These are phyloP conservation scores for Castanea crenata DNA, from an alignment of 306 rosid species.

Conservation along the genomic window DNA sequence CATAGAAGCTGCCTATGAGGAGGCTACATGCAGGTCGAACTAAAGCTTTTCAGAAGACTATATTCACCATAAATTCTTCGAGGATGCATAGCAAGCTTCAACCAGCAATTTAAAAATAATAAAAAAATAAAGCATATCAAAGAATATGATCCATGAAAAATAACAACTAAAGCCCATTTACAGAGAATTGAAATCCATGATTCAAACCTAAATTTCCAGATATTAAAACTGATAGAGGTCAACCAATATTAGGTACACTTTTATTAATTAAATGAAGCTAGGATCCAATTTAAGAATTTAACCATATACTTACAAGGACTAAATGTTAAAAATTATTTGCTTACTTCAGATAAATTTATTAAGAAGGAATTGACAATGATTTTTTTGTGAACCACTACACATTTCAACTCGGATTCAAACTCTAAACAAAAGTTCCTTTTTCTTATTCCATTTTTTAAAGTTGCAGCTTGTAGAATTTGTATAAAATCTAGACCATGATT, in stretches of 20 bases:
- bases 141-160: neutral
- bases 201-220: too few species aligned
- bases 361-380: too few species aligned
- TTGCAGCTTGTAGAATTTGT: neutral
- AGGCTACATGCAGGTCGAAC: neutral
- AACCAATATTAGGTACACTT: neutral
- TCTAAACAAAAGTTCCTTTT: neutral
- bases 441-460: too few species aligned
- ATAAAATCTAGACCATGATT: neutral
- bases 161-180: neutral
- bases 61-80: neutral
- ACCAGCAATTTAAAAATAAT: neutral
- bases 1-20: neutral
- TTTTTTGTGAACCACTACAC: too few species aligned
- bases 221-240: too few species aligned
- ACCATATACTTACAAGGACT: neutral
- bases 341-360: neutral
- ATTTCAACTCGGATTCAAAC: neutral
- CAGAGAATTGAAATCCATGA: neutral
- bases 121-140: neutral
- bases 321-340: neutral
- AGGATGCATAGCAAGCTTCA: neutral
- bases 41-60: neutral
- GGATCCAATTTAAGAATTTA: neutral
- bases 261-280: neutral